Base-by-base conservation (phyloP, 202 grass and related monocot species). In the Elaeis oleifera region DNA sequence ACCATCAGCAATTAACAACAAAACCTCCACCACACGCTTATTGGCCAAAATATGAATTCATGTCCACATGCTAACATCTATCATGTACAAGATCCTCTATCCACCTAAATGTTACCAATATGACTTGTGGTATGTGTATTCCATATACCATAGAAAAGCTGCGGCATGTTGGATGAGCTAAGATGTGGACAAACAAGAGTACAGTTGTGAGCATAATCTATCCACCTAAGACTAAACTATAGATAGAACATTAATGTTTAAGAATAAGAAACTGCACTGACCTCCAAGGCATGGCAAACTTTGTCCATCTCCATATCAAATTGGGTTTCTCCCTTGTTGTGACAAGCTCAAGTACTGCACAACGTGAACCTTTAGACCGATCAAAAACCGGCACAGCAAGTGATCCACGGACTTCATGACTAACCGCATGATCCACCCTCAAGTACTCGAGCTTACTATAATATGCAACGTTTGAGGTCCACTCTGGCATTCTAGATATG, bases 391-490 rank as follows among this genome's bases (percentile, higher is more conserved):
- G 85, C 57, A 89, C 24, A 1, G 80, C 85, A 63, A 89, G 69
- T 32, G 77, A 89, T 65, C 80, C 85, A 50, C 80, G 65, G 51
- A 89, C 80, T 58, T 74, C 77, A 69, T 84, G 74, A 32, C 54
- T 72, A 19, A 70, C 16, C 19, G 85, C 85, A 50, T 75, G 64
- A 61, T 84, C 67, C 32, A 56, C 36, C 55, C 85, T 82, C 56
- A 89, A 71, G 53, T 78, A 89, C 73, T 89, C 85, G 0, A 62
- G 62, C 22, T 50, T 25, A 13, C 29, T 77, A 62, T 89, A 89
- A 60, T 78, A 89, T 36, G 77, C 48, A 3, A 89, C 69, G 66
- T 83, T 83, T 0, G 85, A 83, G 49, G 85, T 81, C 85, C 85
- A 89, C 56, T 89, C 80, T 1, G 73, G 80, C 64, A 79, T 63